These are phyloP conservation scores for Colletotrichum chlorophyti DNA, from an alignment of 2,329 filamentous ascomycete species.

Conservation along the genomic window DNA sequence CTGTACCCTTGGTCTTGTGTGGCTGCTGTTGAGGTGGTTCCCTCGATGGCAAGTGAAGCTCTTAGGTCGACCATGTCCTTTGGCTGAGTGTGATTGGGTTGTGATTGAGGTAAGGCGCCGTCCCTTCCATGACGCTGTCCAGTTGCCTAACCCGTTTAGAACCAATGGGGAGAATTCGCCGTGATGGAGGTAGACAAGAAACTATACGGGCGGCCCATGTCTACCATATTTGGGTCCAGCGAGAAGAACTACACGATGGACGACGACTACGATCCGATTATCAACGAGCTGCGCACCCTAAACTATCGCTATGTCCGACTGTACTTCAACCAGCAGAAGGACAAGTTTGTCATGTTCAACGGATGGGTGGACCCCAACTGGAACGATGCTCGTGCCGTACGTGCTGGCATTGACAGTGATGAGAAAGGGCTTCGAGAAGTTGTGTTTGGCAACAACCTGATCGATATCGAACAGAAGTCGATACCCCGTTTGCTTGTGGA, in stretches of 20 bases:
- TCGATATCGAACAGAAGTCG: slow-evolving; percentile 92
- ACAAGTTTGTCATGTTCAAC: slow-evolving; percentile 85
- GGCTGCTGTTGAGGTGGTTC: slow-evolving; percentile 87
- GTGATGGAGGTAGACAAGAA: slow-evolving; percentile 71
- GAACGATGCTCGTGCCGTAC: slow-evolving; percentile 78
- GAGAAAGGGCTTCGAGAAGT: slow-evolving; percentile 83
- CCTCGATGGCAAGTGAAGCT: slow-evolving; percentile 85
- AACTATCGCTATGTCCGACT: slow-evolving; percentile 96
- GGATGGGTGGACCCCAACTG: slow-evolving; percentile 95
- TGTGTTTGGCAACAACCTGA: slow-evolving; percentile 89
- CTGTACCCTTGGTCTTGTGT: slow-evolving; percentile 77
- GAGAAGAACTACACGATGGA: slow-evolving; percentile 67
- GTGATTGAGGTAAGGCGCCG: slow-evolving; percentile 75
- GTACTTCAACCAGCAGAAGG: slow-evolving; percentile 86
- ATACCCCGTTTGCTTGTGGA: slow-evolving; percentile 84
- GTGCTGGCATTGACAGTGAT: slow-evolving; percentile 84
- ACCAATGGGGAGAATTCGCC: slow-evolving; percentile 93
- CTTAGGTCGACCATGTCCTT: slow-evolving; percentile 70
- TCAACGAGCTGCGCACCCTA: slow-evolving; percentile 77
- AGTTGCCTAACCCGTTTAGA: slow-evolving; percentile 52
- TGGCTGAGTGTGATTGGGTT: slow-evolving; percentile 86
- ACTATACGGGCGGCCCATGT: slow-evolving; percentile 61
- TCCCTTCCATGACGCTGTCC: neutral
- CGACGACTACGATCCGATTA: slow-evolving; percentile 78
- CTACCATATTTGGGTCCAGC: slow-evolving; percentile 70